Evolutionary conservation across 2,329 filamentous ascomycete genomes (phyloP).

Genomic region (Penicillium sumatraense): DNA sequence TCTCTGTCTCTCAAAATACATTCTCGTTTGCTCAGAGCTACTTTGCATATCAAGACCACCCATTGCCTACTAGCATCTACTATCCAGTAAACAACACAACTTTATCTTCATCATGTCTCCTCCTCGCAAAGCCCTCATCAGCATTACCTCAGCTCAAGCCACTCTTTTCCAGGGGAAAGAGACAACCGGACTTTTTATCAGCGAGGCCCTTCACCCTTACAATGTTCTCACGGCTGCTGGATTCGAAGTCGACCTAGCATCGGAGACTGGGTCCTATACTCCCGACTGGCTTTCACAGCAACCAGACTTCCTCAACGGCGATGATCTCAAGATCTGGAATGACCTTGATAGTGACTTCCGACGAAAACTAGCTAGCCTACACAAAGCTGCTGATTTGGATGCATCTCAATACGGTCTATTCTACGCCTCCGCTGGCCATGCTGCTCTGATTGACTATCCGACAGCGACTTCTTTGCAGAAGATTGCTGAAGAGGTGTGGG

Average conservation of each 20-base stretch:
- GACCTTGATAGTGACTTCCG: conserved; percentile 48
- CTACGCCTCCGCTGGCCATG: conserved; percentile 35
- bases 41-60: too few species aligned
- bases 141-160: conserved; percentile 50
- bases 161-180: conserved; percentile 46
- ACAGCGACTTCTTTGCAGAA: conserved; percentile 46
- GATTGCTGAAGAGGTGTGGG: conserved; percentile 48
- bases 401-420: conserved; percentile 28
- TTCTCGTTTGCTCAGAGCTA: too few species aligned
- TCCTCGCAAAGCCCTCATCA: conserved; percentile 48
- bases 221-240: conserved; percentile 45
- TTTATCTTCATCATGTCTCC: conserved; percentile 22
- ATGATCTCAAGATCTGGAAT: conserved; percentile 47
- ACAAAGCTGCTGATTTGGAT: conserved; percentile 44
- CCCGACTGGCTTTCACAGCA: conserved; percentile 52
- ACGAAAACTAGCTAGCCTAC: conserved; percentile 49
- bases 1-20: too few species aligned
- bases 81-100: too few species aligned
- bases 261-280: conserved; percentile 51
- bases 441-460: conserved; percentile 54
- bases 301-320: conserved; percentile 47
- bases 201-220: conserved; percentile 55
- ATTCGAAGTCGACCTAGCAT: conserved; percentile 54
- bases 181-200: conserved; percentile 52
- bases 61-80: too few species aligned